Evolutionary conservation across 169 alveolate genomes (phyloP), one percentile per base, ranked within the genome.

Genomic region (Cystoisospora suis): DNA sequence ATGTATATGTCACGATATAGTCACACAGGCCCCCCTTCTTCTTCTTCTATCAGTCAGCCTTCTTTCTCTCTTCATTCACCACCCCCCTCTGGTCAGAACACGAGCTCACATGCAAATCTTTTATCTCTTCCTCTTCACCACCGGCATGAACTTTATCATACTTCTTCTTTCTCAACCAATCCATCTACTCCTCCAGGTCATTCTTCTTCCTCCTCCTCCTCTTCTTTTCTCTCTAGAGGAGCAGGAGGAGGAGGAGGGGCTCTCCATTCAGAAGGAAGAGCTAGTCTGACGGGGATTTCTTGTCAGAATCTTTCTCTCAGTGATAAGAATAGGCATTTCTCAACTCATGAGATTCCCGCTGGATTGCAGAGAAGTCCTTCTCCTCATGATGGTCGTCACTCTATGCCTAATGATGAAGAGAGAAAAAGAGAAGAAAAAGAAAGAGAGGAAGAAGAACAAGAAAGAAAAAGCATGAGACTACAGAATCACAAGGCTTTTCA

Each of bases 1-100:
- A 40, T 56, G 56, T 72, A 72, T 56, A 72, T 72, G 83, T 2
- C 58, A 34, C 53, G 83, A n/a, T 40, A 72, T 34, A 38, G 56
- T 3, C 1, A 46, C 3, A 29, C 58, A 36, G 34, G 83, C 49
- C 29, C 38, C 3, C 23, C 81, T 70, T 12, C 81, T 6, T 12
- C 81, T 17, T 27, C 38, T 27, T 4, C 80, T 5, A 46, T 2
- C 4, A 3, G 80, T 29, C 17, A 20, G 23, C 44, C 80, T 69
- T 29, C 72, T 3, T 58, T 46, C 38, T 34, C 47, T 7, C 29
- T 65, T 65, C 40, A 29, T 69, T 20, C 80, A 1, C 45, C 80
- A 5, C 12, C 29, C 45, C 17, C 80, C 38, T 2, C 80, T 6
- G 80, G 80, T 6, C 49, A 58, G 72, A 58, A 58, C 3, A 34